Evolutionary conservation across 1,284 basidiomycete genomes (phyloP).

Genomic region (Trametes hirsuta): DNA sequence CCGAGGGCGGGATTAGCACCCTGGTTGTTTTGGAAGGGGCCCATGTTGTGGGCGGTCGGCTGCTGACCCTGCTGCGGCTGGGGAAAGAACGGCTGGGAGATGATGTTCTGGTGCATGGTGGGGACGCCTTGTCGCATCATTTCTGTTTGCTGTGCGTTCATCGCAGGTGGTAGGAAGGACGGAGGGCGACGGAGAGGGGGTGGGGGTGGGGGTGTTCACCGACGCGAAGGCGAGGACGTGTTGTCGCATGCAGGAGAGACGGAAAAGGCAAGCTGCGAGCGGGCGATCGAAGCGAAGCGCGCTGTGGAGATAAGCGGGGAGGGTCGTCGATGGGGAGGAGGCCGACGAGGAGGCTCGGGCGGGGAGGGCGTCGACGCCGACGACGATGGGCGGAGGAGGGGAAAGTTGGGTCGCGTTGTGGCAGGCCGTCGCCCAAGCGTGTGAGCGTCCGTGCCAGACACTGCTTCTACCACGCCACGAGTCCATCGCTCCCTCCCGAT

Average conservation of each 20-base stretch:
- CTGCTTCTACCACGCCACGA: conserved; percentile 32
- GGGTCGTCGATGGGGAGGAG: background rate
- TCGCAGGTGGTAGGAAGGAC: conserved; percentile 10
- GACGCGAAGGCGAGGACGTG: conserved; percentile 19
- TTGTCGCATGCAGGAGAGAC: conserved; percentile 28
- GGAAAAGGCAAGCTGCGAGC: conserved; percentile 19
- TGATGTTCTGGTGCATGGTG: conserved; percentile 43
- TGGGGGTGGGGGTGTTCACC: conserved; percentile 12
- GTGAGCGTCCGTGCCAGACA: conserved; percentile 23
- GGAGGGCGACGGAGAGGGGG: conserved; percentile 5
- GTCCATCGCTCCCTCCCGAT: conserved; percentile 23
- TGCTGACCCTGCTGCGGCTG: conserved; percentile 42
- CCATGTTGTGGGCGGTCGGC: conserved; percentile 38
- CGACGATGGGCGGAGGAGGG: conserved; percentile 27
- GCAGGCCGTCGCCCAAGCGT: conserved; percentile 30
- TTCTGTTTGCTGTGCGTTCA: conserved; percentile 41
- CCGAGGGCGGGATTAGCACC: conserved; percentile 43
- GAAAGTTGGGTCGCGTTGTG: conserved; percentile 30
- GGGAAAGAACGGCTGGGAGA: conserved; percentile 44
- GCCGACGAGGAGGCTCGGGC: conserved; percentile 7
- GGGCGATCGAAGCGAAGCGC: conserved; percentile 10
- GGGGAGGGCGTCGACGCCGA: conserved; percentile 25
- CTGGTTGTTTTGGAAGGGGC: conserved; percentile 42
- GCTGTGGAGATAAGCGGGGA: conserved; percentile 4
- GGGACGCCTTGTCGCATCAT: conserved; percentile 50